Evolutionary conservation across 2,329 filamentous ascomycete genomes (phyloP), one percentile per base, ranked within the genome.

Genomic region (Colletotrichum higginsianum): DNA sequence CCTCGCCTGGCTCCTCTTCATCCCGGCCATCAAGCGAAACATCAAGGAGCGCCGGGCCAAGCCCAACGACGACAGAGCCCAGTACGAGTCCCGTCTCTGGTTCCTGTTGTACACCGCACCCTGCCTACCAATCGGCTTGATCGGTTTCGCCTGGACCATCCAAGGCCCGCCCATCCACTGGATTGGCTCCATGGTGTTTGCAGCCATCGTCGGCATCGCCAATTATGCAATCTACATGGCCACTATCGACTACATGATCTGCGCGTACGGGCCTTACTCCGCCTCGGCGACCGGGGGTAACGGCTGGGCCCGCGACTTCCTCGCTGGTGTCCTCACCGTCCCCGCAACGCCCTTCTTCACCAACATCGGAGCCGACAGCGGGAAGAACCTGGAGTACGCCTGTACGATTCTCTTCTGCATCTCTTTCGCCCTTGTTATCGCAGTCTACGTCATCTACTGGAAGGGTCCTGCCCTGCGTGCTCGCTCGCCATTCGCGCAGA

Each of bases 221-320:
- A 94, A 94, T 77, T 93, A 92, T 49, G 84, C 88, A 44, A 93
- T 93, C 69, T 94, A 94, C 82, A 93, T 93, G 89, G 90, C 91
- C 1, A 93, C 91, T 1, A 92, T 94, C 74, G 91, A 94, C 80
- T 94, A 94, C 82, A 93, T 94, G 88, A 89, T 94, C 46, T 91
- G 90, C 69, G 90, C 92, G 0, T 94, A 94, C 76, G 93, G 92
- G 0, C 89, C 89, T 0, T 94, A 93, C 78, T 89, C 91, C 2
- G 92, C 92, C 1, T 93, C 91, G 0, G 93, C 93, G 0, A 94
- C 92, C 0, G 93, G 92, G 50, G 92, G 92, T 23, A 94, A 94
- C 74, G 93, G 92, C 2, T 94, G 92, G 82, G 87, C 91, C 3
- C 87, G 93, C 74, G 92, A 94, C 77, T 91, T 94, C 80, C 83